These are phyloP conservation scores for Ceratobasidium sp. DNA, from an alignment of 1,284 basidiomycete genomes.

Conservation along the genomic window DNA sequence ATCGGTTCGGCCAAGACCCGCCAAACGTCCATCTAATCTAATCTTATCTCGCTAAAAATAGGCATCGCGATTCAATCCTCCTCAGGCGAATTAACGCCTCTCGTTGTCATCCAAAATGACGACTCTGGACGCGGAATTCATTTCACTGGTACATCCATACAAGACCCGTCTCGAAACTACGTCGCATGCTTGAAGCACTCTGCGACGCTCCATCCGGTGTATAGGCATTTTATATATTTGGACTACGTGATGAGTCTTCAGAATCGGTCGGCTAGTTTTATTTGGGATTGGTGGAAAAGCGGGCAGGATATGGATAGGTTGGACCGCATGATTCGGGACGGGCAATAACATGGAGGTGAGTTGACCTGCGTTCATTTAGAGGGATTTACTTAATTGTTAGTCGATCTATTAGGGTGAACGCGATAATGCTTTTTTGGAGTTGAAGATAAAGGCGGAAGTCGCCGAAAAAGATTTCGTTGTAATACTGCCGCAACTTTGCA, in stretches of 20 bases:
- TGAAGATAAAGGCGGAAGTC: too few species aligned
- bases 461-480: too few species aligned
- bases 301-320: conserved; percentile 38
- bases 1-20: background rate
- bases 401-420: too few species aligned
- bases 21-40: too few species aligned
- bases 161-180: background rate
- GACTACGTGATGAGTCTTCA: conserved; percentile 21
- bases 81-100: background rate
- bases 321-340: background rate
- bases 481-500: too few species aligned
- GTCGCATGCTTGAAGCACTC: conserved; percentile 16
- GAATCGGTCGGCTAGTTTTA: conserved; percentile 16
- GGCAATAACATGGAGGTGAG: conserved; percentile 5
- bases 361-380: too few species aligned
- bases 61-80: conserved; percentile 14
- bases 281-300: conserved; percentile 42
- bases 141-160: conserved; percentile 14
- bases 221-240: conserved; percentile 25
- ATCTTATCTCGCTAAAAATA: background rate
- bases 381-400: too few species aligned
- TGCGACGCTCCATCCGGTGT: conserved; percentile 10
- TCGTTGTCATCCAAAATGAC: conserved; percentile 27
- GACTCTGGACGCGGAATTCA: conserved; percentile 7
- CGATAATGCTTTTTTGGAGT: too few species aligned